These are phyloP conservation scores for Leucoagaricus sp. DNA, from an alignment of 1,284 basidiomycete species.

Conservation along the genomic window DNA sequence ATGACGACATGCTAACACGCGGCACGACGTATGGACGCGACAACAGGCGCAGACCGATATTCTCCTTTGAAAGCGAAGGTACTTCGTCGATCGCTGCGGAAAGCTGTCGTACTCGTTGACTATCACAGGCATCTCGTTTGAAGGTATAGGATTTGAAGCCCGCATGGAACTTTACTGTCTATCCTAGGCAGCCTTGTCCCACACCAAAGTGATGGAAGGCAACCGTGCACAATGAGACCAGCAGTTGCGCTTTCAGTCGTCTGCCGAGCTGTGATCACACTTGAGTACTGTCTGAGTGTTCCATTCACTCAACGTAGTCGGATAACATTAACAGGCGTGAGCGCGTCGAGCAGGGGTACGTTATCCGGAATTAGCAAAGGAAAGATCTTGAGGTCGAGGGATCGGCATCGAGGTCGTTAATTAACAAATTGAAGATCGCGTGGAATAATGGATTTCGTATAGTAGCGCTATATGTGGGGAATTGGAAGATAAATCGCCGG, in stretches of 20 bases:
- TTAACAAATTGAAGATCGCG: background rate
- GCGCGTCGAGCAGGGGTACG: background rate
- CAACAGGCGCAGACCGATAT: background rate
- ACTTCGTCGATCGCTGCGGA: constrained; percentile 3
- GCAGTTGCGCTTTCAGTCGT: background rate
- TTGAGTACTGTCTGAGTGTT: no score
- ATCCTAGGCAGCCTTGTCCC: background rate
- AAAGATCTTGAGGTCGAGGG: background rate
- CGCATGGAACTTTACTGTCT: background rate
- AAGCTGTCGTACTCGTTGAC: background rate
- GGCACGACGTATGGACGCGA: background rate
- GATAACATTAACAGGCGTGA: background rate
- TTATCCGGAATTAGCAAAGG: background rate
- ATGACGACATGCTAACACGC: background rate
- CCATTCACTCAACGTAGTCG: no score
- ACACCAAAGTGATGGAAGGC: background rate
- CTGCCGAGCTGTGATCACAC: no score
- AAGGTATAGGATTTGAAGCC: background rate
- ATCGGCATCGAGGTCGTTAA: constrained; percentile 4
- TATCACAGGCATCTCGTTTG: background rate
- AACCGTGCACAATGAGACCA: background rate
- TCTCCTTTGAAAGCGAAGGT: background rate
- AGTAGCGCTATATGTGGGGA: background rate
- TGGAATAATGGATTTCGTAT: background rate
- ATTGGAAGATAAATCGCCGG: background rate